A percentile compares a stretch with the other conserved stretches of the same genome.
Conservation (phyloP, 2,329 filamentous ascomycete genomes). For the Acarospora socialis region DNA sequence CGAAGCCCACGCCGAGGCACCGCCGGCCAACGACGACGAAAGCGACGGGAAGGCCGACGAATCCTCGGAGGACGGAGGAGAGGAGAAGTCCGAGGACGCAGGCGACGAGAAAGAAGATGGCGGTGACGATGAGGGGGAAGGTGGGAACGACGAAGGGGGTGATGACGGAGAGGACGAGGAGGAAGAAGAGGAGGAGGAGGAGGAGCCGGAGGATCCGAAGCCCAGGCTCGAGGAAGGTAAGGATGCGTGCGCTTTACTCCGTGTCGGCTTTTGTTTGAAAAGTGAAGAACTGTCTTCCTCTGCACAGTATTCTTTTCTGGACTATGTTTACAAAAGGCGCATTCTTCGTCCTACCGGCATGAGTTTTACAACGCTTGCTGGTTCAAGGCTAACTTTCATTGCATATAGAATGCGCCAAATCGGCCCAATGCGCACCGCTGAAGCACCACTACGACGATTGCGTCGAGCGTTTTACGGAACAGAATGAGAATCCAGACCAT, state of each 20-base stretch:
- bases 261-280: too few species aligned
- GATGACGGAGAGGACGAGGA: slow-evolving; percentile 43
- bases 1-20: slow-evolving; percentile 47
- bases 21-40: slow-evolving; percentile 35
- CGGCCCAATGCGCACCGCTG: slow-evolving; percentile 64
- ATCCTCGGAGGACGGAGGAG: slow-evolving; percentile 26
- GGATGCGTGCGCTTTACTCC: slow-evolving; percentile 34
- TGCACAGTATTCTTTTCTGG: too few species aligned
- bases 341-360: too few species aligned
- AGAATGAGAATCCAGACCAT: slow-evolving; percentile 53
- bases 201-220: slow-evolving; percentile 74
- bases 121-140: slow-evolving; percentile 25
- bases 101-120: slow-evolving; percentile 20
- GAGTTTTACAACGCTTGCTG: too few species aligned
- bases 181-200: slow-evolving; percentile 70
- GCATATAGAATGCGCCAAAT: slow-evolving; percentile 69
- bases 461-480: slow-evolving; percentile 73
- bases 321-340: too few species aligned
- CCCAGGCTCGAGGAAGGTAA: slow-evolving; percentile 84
- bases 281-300: too few species aligned
- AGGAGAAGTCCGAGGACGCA: slow-evolving; percentile 21
- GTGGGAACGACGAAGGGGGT: slow-evolving; percentile 29
- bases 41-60: slow-evolving; percentile 32
- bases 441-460: slow-evolving; percentile 99
- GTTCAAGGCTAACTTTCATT: neutral